Evolutionary conservation across 371 early-diverging fungal genomes (phyloP), one percentile per base, ranked within the genome.

Genomic region (Mucor piriformis): DNA sequence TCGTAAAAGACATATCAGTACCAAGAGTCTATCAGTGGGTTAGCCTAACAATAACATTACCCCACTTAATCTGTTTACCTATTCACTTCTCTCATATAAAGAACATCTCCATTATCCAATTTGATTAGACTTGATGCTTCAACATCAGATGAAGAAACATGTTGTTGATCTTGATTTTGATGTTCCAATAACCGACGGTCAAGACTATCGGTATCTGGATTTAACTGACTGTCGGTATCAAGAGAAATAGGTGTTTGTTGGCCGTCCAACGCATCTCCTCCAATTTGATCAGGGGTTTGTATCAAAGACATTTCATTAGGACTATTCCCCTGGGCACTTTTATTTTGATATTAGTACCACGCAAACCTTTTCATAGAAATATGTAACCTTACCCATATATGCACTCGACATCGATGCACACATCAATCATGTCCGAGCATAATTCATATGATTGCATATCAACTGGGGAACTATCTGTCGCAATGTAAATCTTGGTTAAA

Each of bases 341-440:
- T 23, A 13, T n/a, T 11, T 16, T 7, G 12, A n/a, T 32, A 16
- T 33, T 13, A 23, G 23, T 24, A 10, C n/a, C 20, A 4, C 4
- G 18, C 6, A n/a, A 18, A 18, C 7, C 8, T 8, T 42, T 6
- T 34, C 1, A 18, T 11, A n/a, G 3, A 3, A 5, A 42, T 4
- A 35, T 23, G 7, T 46, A 40, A 16, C n/a, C 70, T 63, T 85
- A 86, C 84, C 88, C 88, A 63, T 94, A 95, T 50, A 96, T 88
- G 20, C 76, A 73, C 3, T 90, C 83, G 21, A 97, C 79, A 67
- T 96, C 95, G 42, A 95, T 86, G 50, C 93, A 86, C 20, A 94
- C 94, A 59, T 95, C 97, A 72, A 97, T 94, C 89, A 95, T 96
- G 67, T 97, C 94, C 47, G 89, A 86, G 63, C 97, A 95, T 35